Percentiles rank a stretch among this genome's conserved stretches.
These are phyloP conservation scores for Rhodofomes roseus DNA, from an alignment of 1,284 basidiomycete species.

Conservation along the genomic window DNA sequence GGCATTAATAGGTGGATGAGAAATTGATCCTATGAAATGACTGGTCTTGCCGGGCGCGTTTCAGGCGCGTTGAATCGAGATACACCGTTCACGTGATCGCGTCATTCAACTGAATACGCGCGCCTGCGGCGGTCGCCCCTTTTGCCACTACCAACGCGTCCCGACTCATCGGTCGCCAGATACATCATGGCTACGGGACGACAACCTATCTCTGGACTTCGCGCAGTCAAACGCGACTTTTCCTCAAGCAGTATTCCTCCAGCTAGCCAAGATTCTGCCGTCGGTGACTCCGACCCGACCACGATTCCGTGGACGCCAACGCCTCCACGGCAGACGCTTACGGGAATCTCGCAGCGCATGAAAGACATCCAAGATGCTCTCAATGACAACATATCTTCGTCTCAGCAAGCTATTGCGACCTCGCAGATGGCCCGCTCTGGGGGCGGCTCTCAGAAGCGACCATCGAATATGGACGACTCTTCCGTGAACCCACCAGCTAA, in stretches of 20 bases:
- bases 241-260: constrained; percentile 23
- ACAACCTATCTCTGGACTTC: constrained; percentile 27
- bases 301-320: constrained; percentile 17
- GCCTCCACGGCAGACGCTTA: not conserved
- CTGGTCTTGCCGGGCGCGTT: too few relatives aligned
- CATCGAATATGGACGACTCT: constrained; percentile 33
- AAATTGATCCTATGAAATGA: too few relatives aligned
- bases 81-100: constrained; percentile 1
- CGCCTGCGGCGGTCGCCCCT: not conserved
- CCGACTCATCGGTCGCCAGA: not conserved
- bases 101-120: not conserved
- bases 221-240: constrained; percentile 29
- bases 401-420: constrained; percentile 14
- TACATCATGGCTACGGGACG: not conserved
- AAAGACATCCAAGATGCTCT: constrained; percentile 52
- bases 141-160: not conserved
- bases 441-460: constrained; percentile 41
- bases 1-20: too few relatives aligned
- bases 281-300: constrained; percentile 11
- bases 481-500: constrained; percentile 41
- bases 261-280: constrained; percentile 19
- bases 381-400: constrained; percentile 19
- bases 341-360: constrained; percentile 37
- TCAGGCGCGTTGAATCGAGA: too few relatives aligned
- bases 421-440: constrained; percentile 24